Evolutionary conservation across 2,329 filamentous ascomycete species (phyloP), one percentile per base, ranked within the genome.

Genomic region (Exophiala calicioides): DNA sequence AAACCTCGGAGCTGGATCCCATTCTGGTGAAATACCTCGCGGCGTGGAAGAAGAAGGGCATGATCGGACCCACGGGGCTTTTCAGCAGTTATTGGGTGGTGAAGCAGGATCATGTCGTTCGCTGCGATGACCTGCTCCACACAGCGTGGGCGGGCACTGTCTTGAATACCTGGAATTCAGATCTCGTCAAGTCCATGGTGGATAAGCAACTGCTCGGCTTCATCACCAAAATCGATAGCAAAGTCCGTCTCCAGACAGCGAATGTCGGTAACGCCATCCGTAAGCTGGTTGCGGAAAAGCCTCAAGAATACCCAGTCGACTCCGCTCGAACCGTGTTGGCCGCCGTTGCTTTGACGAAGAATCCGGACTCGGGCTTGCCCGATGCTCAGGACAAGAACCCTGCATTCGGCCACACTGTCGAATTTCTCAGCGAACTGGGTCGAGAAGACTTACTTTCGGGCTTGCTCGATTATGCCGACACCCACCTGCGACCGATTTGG

Each of bases 11-110:
- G 8, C 46, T 61, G 13, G 54, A 58, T 1, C 56, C 59, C 4
- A 58, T 71, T 1, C 42, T 71, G 13, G 27, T 53, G 3, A 69
- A 69, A 26, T 71, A 72, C 40, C 58, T 55, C 37, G 61, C 53
- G 1, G 68, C 68, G 1, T 65, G 61, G 60, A 52, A 41, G 16
- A 56, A 60, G 37, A 63, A 63, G 8, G 40, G 46, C 3, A 64
- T 68, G 24, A 27, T 27, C 24, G 24, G 24, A 27, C 24, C 24
- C 7, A 27, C 24, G n/a, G 24, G 24, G 24, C 24, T 27, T 27
- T 27, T 27, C 24, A 27, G 24, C 24, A 27, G 24, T 27, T 27
- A 27, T n/a, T 27, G 24, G 24, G 24, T 27, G 7, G 24, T 27
- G 24, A 27, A 27, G 24, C 24, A 27, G 24, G 24, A 27, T n/a